Base-by-base conservation (phyloP, 345 rosid species). In the Syzygium aqueum region DNA sequence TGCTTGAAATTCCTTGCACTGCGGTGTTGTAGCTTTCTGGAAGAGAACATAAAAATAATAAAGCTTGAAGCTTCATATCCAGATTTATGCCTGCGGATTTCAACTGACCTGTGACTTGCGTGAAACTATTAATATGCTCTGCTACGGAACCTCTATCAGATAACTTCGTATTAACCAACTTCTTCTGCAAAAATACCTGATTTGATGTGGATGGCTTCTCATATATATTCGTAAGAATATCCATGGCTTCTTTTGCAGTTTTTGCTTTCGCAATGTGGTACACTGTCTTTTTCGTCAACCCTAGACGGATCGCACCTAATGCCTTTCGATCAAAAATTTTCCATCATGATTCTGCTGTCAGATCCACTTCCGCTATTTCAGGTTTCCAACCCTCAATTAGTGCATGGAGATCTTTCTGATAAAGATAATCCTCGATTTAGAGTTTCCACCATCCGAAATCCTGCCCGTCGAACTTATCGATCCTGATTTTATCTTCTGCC, bases 81-180 rank as follows among this genome's bases (percentile, higher is more conserved):
- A 54, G 21, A 21, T 54, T 21, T 54, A 54, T 22, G 59, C 4
- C 1, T 54, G 57, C 0, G 21, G 0, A 54, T 54, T 54, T 4
- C 0, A 54, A 0, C 23, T 54, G 0, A 54, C 1, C 0, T 54
- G 2, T 54, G 27, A 54, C 59, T 0, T 54, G 0, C 23, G 23
- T 22, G 2, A 3, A 54, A 54, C 12, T 3, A 54, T 0, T 54
- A 54, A 22, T 22, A 54, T 54, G 11, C 27, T 3, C 8, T 54
- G 11, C 1, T 22, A 21, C 0, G 23, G 21, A 22, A 54, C 27
- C 27, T 8, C 0, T 22, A 2, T 22, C 0, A 3, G 0, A 54
- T 54, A 54, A 54, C 27, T 54, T 54, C 27, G 7, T 54, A 22
- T 54, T 1, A 54, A 54, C 27, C 12, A 22, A 22, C 23, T 22